These are phyloP conservation scores for Chaetomidium leptoderma DNA, from an alignment of 495 filamentous ascomycete species.

Conservation along the genomic window DNA sequence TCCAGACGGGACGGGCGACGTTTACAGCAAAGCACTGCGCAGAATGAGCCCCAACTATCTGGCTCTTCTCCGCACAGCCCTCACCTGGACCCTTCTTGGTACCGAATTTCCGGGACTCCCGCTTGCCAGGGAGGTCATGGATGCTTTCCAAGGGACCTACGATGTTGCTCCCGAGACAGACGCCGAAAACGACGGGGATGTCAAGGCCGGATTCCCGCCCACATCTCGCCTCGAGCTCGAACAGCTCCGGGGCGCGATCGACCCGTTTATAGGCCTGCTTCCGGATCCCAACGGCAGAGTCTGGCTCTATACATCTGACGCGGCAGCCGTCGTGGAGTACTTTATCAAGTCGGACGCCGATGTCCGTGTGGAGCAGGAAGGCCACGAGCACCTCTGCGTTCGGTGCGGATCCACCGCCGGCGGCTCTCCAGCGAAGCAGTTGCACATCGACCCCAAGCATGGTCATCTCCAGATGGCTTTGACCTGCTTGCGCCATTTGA, in stretches of 20 bases:
- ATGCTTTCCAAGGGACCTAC: slow-evolving; percentile 25
- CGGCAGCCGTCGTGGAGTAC: slow-evolving; percentile 12
- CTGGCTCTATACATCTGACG: slow-evolving; percentile 9
- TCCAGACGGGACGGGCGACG: slow-evolving; percentile 21
- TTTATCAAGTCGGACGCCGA: slow-evolving; percentile 14
- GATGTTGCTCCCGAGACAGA: background rate
- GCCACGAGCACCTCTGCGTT: slow-evolving; percentile 13
- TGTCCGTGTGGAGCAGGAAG: background rate
- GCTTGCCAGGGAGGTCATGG: slow-evolving; percentile 25
- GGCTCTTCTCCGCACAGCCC: slow-evolving; percentile 24
- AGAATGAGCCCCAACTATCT: slow-evolving; percentile 28
- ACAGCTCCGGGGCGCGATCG: slow-evolving; percentile 21
- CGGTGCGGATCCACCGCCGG: slow-evolving; percentile 19
- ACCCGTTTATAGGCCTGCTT: slow-evolving; percentile 15
- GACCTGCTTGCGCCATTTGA: slow-evolving; percentile 26
- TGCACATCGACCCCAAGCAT: slow-evolving; percentile 21
- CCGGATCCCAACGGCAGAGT: background rate
- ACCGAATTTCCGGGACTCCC: slow-evolving; percentile 5
- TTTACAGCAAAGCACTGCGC: slow-evolving; percentile 20
- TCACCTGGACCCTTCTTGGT: slow-evolving; percentile 23
- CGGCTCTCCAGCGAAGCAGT: background rate
- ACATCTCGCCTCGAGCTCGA: slow-evolving; percentile 18
- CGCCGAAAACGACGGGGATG: background rate
- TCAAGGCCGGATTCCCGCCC: slow-evolving; percentile 10
- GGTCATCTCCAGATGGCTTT: slow-evolving; percentile 24